Conservation (phyloP, 2,329 filamentous ascomycete genomes). For the Fusarium circinatum region DNA sequence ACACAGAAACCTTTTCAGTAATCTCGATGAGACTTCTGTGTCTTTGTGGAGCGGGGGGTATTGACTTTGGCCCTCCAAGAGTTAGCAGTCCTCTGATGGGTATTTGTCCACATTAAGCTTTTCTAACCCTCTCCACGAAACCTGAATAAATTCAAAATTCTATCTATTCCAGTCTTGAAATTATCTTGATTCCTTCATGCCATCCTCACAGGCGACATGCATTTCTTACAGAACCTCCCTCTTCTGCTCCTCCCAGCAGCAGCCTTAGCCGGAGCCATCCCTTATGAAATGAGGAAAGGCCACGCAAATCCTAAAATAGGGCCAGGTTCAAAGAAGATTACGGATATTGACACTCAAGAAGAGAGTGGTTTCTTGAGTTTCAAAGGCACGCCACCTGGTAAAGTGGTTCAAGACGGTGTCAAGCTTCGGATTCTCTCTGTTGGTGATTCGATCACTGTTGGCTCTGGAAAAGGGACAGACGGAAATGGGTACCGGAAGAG, state of each 20-base stretch:
- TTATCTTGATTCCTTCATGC: background rate
- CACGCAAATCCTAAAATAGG: background rate
- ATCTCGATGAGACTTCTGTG: background rate
- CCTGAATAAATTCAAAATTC: background rate
- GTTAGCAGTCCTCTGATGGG: rapidly evolving
- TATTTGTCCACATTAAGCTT: too few species aligned
- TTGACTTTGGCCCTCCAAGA: background rate
- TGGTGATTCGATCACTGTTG: slow-evolving; percentile 52
- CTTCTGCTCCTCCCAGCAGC: background rate
- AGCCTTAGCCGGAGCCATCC: background rate
- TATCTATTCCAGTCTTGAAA: rapidly evolving
- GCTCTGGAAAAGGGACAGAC: slow-evolving; percentile 39
- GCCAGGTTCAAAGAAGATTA: rapidly evolving
- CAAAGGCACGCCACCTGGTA: background rate
- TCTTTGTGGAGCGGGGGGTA: rapidly evolving
- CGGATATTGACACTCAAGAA: background rate
- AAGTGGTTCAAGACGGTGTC: slow-evolving; percentile 33
- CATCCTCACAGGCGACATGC: background rate
- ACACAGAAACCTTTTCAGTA: too few species aligned
- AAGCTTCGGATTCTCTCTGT: slow-evolving; percentile 50
- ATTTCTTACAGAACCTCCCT: background rate
- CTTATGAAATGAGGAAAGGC: background rate
- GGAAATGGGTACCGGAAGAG: slow-evolving; percentile 49
- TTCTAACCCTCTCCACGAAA: background rate
- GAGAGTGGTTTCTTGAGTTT: background rate